A percentile compares a stretch with the other conserved stretches of the same genome.
Conservation (phyloP, 441 rosid species). For the Erysimum cheiri region DNA sequence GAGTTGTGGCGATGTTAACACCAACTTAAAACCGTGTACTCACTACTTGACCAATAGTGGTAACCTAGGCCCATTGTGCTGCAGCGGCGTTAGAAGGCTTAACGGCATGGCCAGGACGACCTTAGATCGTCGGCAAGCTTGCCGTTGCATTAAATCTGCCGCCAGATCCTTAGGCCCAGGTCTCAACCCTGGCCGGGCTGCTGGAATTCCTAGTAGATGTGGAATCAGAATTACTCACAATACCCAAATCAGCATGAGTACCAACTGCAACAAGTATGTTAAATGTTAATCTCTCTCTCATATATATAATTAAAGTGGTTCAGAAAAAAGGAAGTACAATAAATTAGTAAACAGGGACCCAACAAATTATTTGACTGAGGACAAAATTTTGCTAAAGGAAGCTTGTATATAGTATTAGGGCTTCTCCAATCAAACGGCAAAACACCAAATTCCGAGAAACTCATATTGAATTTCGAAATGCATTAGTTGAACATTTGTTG, state of each 20-base stretch:
- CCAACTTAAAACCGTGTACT: conserved; percentile 17
- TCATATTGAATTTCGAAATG: too few species aligned
- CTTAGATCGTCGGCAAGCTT: conserved; percentile 50
- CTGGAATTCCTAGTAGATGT: conserved; percentile 48
- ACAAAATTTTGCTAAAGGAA: too few species aligned
- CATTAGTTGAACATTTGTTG: too few species aligned
- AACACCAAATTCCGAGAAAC: too few species aligned
- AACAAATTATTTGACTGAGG: too few species aligned
- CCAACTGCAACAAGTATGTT: conserved; percentile 55
- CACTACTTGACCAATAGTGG: conserved; percentile 5
- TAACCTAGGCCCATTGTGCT: conserved; percentile 28
- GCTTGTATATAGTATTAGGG: too few species aligned
- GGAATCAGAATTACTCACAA: conserved; percentile 49
- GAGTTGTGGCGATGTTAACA: conserved; percentile 35
- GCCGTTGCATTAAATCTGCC: conserved; percentile 49
- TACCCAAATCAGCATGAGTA: conserved; percentile 45
- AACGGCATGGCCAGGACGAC: conserved; percentile 45
- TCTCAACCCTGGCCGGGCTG: conserved; percentile 31
- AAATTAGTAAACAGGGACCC: too few species aligned
- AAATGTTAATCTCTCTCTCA: neutral
- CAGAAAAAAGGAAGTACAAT: too few species aligned
- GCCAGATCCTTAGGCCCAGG: neutral
- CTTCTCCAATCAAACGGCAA: too few species aligned
- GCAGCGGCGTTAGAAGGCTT: conserved; percentile 43
- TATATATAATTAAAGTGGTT: neutral